Evolutionary conservation across 176 grass and related monocot genomes (phyloP).

Genomic region (Elaeis guineensis): DNA sequence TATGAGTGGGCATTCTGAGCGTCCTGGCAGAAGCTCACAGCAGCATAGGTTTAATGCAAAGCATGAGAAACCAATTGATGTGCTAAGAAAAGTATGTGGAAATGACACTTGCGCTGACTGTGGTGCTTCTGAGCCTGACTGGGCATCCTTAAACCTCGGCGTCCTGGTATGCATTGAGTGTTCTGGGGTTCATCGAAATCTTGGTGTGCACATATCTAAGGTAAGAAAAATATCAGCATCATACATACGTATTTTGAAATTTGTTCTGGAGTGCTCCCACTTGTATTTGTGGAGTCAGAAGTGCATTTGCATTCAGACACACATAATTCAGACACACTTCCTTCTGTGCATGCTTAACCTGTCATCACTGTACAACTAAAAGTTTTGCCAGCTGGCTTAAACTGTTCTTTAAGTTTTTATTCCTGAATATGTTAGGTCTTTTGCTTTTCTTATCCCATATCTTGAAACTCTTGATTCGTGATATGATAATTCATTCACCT

Average conservation of each 20-base stretch:
- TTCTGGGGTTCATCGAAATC: conserved; percentile 96
- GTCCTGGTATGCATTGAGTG: conserved; percentile 95
- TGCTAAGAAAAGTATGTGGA: conserved; percentile 88
- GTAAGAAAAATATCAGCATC: conserved; percentile 21
- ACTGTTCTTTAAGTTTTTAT: too few species aligned
- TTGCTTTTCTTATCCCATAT: too few species aligned
- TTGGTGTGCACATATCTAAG: conserved; percentile 99
- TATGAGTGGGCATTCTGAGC: conserved; percentile 71
- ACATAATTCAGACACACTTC: too few species aligned
- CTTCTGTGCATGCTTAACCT: too few species aligned
- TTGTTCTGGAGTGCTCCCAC: too few species aligned
- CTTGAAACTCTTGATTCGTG: background rate
- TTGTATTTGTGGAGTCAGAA: too few species aligned
- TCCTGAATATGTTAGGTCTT: too few species aligned
- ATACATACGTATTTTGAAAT: background rate
- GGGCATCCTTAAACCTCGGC: conserved; percentile 94
- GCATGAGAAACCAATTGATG: conserved; percentile 94
- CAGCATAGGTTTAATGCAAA: conserved; percentile 63
- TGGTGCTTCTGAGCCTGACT: conserved; percentile 76
- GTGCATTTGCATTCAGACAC: too few species aligned
- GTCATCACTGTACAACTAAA: too few species aligned
- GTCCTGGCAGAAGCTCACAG: conserved; percentile 52
- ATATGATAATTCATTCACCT: background rate
- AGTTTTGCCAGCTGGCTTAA: too few species aligned
- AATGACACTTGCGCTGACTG: conserved; percentile 87